A percentile compares a stretch with the other conserved stretches of the same genome.
These are phyloP conservation scores for Komagataella pastoris DNA, from an alignment of 805 yeast genomes.

Conservation along the genomic window DNA sequence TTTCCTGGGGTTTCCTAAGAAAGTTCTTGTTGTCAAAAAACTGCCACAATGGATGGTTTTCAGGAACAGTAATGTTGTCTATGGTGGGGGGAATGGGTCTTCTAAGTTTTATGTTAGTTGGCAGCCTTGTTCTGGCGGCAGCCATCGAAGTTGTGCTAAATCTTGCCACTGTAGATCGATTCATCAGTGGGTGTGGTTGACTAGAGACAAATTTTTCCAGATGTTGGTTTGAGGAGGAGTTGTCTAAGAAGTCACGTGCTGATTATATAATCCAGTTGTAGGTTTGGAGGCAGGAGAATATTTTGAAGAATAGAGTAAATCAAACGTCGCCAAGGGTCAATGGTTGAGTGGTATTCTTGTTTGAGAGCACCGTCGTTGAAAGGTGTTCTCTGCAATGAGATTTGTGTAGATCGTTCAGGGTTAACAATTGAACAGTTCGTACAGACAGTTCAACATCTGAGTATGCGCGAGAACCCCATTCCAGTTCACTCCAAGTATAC, in stretches of 20 bases:
- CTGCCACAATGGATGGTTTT: constrained; percentile 91
- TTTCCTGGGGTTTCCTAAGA: constrained; percentile 43
- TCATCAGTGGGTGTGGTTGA: not conserved
- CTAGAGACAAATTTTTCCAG: not conserved
- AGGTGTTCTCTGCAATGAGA: too few species aligned
- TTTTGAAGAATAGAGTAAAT: not conserved
- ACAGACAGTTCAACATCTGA: too few species aligned
- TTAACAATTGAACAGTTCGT: too few species aligned
- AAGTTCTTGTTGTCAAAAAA: constrained; percentile 60
- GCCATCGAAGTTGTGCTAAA: not conserved
- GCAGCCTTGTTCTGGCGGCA: constrained; percentile 18
- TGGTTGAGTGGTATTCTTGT: not conserved
- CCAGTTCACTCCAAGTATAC: too few species aligned
- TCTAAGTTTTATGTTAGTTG: constrained; percentile 40
- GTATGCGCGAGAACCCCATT: too few species aligned
- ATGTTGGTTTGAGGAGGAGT: not conserved
- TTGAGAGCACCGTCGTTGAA: too few species aligned
- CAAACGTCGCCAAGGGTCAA: not conserved
- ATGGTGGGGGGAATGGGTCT: constrained; percentile 81
- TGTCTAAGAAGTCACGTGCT: not conserved
- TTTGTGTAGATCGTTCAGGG: too few species aligned
- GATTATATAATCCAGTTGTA: too few species aligned
- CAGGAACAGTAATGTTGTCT: constrained; percentile 55
- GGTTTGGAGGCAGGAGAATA: not conserved
- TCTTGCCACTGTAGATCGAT: constrained; percentile 1